These are phyloP conservation scores for Medicago arabica DNA, from an alignment of 306 rosid genomes.

Conservation along the genomic window DNA sequence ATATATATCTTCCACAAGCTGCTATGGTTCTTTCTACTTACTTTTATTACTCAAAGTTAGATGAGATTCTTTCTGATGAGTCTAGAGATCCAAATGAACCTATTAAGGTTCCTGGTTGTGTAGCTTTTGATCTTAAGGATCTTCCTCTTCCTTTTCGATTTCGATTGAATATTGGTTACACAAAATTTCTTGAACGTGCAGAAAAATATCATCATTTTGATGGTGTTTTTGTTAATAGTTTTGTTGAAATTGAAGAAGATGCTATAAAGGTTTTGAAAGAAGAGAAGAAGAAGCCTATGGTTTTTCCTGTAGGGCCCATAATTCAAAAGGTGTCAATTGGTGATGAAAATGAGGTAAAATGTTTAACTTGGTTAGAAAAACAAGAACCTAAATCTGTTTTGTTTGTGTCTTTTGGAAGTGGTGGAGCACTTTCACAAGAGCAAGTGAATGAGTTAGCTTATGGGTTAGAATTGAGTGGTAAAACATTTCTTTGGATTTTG, in stretches of 20 bases:
- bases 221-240: slow-evolving; percentile 42
- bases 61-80: slow-evolving; percentile 42
- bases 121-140: slow-evolving; percentile 2
- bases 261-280: slow-evolving; percentile 4
- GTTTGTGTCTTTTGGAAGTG: slow-evolving; percentile 44
- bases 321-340: slow-evolving; percentile 26
- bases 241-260: slow-evolving; percentile 33
- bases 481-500: slow-evolving; percentile 44
- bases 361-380: slow-evolving; percentile 41
- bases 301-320: slow-evolving; percentile 53
- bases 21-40: slow-evolving; percentile 43
- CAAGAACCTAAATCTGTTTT: slow-evolving; percentile 45
- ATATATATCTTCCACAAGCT: slow-evolving; percentile 44
- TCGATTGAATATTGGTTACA: slow-evolving; percentile 18
- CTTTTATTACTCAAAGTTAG: slow-evolving; percentile 22
- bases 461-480: slow-evolving; percentile 44
- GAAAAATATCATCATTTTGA: slow-evolving; percentile 17
- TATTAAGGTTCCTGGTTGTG: slow-evolving; percentile 42
- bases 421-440: slow-evolving; percentile 15
- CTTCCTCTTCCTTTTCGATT: slow-evolving; percentile 32
- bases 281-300: not conserved
- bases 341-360: slow-evolving; percentile 18
- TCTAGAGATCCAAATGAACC: slow-evolving; percentile 26
- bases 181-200: slow-evolving; percentile 1
- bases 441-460: slow-evolving; percentile 44